Evolutionary conservation across 345 rosid genomes (phyloP).

Genomic region (Atalantia buxifolia): DNA sequence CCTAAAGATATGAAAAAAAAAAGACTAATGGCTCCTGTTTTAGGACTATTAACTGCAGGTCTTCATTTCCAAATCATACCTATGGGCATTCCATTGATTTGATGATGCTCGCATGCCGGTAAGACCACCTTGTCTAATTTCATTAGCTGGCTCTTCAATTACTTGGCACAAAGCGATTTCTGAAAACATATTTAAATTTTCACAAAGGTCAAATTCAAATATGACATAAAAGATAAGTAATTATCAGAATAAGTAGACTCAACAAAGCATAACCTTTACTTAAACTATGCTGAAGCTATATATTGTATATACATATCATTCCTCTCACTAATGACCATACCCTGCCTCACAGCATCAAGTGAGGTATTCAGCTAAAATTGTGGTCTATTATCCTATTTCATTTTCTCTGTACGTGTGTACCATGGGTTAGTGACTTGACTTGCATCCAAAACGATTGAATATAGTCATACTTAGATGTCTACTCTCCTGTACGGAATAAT

Average conservation of each 20-base stretch:
- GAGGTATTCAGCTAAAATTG: no score
- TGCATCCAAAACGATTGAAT: background rate
- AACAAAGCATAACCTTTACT: background rate
- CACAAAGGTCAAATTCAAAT: background rate
- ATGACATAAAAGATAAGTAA: background rate
- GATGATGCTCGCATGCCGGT: background rate
- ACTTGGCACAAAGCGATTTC: background rate
- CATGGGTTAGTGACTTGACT: no score
- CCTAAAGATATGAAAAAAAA: background rate
- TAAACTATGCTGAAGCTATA: background rate
- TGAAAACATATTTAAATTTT: background rate
- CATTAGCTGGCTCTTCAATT: background rate
- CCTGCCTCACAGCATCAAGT: background rate
- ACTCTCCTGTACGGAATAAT: background rate
- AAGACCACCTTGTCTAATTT: background rate
- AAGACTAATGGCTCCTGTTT: background rate
- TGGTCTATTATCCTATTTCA: no score
- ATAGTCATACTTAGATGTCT: background rate
- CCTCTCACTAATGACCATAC: background rate
- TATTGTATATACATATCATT: background rate
- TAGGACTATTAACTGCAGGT: background rate
- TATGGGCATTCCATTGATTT: background rate
- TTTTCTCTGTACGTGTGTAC: no score
- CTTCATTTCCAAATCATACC: background rate
- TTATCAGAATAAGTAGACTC: background rate